Conservation (phyloP, 768 basidiomycete genomes). For the Lactarius hatsudake region DNA sequence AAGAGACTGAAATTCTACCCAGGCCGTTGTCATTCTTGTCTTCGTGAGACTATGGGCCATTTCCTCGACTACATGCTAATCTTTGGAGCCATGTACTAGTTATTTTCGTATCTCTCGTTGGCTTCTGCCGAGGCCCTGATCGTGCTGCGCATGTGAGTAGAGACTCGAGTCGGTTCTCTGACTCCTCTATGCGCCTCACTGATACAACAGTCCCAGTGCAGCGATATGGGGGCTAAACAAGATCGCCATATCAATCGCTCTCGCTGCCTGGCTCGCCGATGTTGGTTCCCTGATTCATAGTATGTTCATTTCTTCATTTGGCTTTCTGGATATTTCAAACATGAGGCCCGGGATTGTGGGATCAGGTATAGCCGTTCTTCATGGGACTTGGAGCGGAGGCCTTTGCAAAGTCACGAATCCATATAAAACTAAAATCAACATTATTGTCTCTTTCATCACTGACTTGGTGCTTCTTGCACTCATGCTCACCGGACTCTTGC, state of each 20-base stretch:
- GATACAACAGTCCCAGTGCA: not conserved
- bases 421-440: not conserved
- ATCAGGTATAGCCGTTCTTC: not conserved
- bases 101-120: slow-evolving; percentile 1
- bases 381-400: not conserved
- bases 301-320: not conserved
- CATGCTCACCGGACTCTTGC: slow-evolving; percentile 10
- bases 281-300: not conserved
- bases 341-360: not conserved
- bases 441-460: not conserved
- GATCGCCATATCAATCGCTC: not conserved
- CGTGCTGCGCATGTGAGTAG: slow-evolving; percentile 20
- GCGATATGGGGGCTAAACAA: slow-evolving; percentile 13
- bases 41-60: not conserved
- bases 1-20: not conserved
- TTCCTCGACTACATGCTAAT: not conserved
- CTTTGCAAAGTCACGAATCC: not conserved
- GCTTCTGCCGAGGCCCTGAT: slow-evolving; percentile 12
- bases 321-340: not conserved
- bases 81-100: slow-evolving; percentile 2
- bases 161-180: not conserved
- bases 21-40: not conserved
- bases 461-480: slow-evolving; percentile 4
- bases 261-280: not conserved
- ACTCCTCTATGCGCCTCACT: not conserved